Evolutionary conservation across 139 green algal species (phyloP), one percentile per base, ranked within the genome.

Genomic region (Haematococcus lacustris): DNA sequence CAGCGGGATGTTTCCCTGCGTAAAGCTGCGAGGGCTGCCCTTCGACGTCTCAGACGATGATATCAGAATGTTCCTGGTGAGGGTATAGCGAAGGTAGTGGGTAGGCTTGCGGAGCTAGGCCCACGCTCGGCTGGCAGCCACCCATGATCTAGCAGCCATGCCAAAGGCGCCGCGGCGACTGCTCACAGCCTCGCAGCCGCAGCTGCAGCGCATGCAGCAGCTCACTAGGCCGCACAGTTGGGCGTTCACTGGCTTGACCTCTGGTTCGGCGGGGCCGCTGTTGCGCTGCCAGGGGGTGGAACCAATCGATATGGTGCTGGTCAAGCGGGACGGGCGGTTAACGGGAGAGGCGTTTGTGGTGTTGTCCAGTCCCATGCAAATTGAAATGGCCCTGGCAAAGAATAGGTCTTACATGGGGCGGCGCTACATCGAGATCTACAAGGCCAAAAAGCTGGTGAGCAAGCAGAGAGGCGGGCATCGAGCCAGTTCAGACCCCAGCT

Each of bases 381-480:
- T 93, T 6, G 88, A 95, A 37, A 71, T 87, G 30, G 88, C 88
- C 4, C 67, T 92, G 50, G 66, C 70, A 28, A 92, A 91, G 73
- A 89, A 95, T 76, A 87, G 86, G 39, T 79, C 76, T 39, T 93
- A 93, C 80, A 84, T 95, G 81, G 90, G 90, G 34, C 79, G 79
- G 32, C 77, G 90, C 41, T 95, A 93, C 75, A 86, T 95, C 30
- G 90, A 95, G 76, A 86, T 95, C 41, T 93, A 89, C 73, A 71
- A 79, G 28, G 78, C 89, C 0, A 88, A 92, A 71, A 93, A 93
- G 71, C 68, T 83, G 75, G 88, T 93, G 51, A 70, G 83, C 28
- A n/a, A n/a, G n/a, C n/a, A n/a, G n/a, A n/a, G n/a, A n/a, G n/a
- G n/a, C n/a, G n/a, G n/a, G n/a, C n/a, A n/a, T n/a, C n/a, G n/a